A percentile compares a stretch with the other conserved stretches of the same genome.
Conservation (phyloP, 139 green algal genomes). For the Tetraselmis chui region DNA sequence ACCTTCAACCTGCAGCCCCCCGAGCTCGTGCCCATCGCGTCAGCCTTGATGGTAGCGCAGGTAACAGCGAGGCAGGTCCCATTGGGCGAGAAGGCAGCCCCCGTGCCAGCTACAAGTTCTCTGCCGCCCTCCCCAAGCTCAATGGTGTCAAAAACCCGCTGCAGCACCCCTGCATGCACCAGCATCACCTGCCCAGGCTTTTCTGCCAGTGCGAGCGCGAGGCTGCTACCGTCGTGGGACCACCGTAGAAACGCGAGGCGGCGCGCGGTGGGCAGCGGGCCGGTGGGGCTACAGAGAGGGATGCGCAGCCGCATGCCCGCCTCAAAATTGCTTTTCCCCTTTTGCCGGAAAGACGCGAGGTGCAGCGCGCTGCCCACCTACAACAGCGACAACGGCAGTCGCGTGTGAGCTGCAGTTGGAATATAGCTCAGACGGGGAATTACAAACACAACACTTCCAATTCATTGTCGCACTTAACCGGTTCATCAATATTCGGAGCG, state of each 20-base stretch:
- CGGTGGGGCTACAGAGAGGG: too few relatives aligned
- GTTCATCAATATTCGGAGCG: too few relatives aligned
- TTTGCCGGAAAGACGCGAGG: neutral
- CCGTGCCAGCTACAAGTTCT: neutral
- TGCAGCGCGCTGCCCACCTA: neutral
- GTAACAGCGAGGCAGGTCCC: neutral
- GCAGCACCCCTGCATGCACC: neutral
- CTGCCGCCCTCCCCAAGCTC: neutral
- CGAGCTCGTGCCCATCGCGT: too few relatives aligned
- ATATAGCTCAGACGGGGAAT: too few relatives aligned
- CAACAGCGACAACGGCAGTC: too few relatives aligned
- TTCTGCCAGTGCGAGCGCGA: neutral
- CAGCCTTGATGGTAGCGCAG: too few relatives aligned
- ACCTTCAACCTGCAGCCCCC: too few relatives aligned
- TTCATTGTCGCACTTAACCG: too few relatives aligned
- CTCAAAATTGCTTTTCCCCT: neutral
- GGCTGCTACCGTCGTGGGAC: neutral
- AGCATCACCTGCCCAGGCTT: neutral
- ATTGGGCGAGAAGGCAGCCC: neutral
- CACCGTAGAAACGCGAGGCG: neutral
- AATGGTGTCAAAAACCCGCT: neutral
- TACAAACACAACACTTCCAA: too few relatives aligned
- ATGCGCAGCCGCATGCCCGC: neutral
- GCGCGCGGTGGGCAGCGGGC: too few relatives aligned
- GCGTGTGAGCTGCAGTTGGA: too few relatives aligned